Percentiles rank a stretch among this genome's conserved stretches.
Conservation (phyloP, 306 rosid species). For the Casuarina cunninghamiana region DNA sequence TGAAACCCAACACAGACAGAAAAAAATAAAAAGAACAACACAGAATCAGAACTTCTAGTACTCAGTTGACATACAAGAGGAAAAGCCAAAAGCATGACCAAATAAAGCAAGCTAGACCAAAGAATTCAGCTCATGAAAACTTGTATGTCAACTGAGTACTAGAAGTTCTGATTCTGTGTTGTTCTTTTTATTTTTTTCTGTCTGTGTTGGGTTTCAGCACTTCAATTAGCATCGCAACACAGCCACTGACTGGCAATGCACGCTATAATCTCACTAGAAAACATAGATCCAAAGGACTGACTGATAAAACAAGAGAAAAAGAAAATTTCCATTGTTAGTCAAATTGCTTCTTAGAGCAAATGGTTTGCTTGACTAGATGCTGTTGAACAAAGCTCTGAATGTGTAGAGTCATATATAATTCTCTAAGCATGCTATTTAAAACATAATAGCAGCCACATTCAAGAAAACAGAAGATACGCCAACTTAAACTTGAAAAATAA, state of each 20-base stretch:
- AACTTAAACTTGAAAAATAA: too few species aligned
- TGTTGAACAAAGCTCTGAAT: neutral
- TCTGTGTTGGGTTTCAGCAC: too few species aligned
- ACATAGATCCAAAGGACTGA: neutral
- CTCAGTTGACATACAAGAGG: neutral
- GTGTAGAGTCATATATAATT: neutral
- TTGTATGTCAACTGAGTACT: neutral
- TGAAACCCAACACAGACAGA: too few species aligned
- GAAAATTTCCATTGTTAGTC: neutral
- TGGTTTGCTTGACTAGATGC: constrained; percentile 1
- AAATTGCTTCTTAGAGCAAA: neutral
- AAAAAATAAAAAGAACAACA: neutral
- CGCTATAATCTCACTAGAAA: neutral
- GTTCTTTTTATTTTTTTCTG: neutral
- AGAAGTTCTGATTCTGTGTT: neutral
- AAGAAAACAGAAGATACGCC: too few species aligned
- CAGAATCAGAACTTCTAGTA: neutral
- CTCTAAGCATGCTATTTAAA: too few species aligned
- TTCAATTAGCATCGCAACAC: neutral
- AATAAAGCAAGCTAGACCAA: neutral
- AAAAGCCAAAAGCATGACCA: neutral
- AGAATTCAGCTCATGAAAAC: neutral
- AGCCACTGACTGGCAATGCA: neutral
- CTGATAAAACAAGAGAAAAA: neutral
- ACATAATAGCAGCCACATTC: too few species aligned